phyloP scores from a whole-genome alignment of 23 red algal genomes.

The Gracilaria vermiculophylla region DNA sequence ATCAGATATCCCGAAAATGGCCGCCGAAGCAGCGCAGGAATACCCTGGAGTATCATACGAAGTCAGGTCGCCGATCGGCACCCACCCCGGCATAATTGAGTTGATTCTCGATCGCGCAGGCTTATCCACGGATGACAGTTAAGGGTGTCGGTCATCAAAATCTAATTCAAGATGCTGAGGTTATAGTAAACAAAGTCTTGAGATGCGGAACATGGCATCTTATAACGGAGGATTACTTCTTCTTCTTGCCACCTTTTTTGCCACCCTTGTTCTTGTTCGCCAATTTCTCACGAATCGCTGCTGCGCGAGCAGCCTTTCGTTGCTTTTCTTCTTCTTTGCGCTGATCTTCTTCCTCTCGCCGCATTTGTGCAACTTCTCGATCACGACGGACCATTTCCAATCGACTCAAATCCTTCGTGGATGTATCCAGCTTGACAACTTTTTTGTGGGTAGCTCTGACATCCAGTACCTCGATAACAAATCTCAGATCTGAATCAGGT shows the following conservation, averaged over 20 bases:
- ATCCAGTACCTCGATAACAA: conserved; percentile 58
- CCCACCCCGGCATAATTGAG: conserved; percentile 50
- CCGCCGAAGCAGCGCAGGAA: conserved; percentile 46
- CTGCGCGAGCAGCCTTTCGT: conserved; percentile 48
- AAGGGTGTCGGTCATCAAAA: neutral
- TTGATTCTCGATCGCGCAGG: conserved; percentile 56
- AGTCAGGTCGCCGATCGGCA: conserved; percentile 54
- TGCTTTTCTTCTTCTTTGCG: conserved; percentile 34
- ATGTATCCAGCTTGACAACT: conserved; percentile 34
- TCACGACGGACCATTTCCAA: conserved; percentile 30
- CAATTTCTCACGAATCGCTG: conserved; percentile 47
- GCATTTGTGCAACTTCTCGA: conserved; percentile 36
- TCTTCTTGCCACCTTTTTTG: conserved; percentile 53
- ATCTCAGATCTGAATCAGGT: conserved; percentile 46
- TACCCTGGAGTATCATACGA: conserved; percentile 37
- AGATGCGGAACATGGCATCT: neutral
- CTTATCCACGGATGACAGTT: neutral
- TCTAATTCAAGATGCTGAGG: neutral
- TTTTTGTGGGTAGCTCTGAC: conserved; percentile 49
- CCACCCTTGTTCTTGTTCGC: conserved; percentile 45
- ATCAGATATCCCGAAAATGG: conserved; percentile 80
- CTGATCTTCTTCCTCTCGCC: conserved; percentile 46
- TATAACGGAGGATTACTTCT: conserved; percentile 4
- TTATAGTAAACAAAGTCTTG: neutral
- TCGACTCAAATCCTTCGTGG: conserved; percentile 29